Percentiles rank a stretch among this genome's conserved stretches.
Evolutionary conservation across 2,329 filamentous ascomycete genomes (phyloP).

Genomic region (Diaporthe ilicicola): DNA sequence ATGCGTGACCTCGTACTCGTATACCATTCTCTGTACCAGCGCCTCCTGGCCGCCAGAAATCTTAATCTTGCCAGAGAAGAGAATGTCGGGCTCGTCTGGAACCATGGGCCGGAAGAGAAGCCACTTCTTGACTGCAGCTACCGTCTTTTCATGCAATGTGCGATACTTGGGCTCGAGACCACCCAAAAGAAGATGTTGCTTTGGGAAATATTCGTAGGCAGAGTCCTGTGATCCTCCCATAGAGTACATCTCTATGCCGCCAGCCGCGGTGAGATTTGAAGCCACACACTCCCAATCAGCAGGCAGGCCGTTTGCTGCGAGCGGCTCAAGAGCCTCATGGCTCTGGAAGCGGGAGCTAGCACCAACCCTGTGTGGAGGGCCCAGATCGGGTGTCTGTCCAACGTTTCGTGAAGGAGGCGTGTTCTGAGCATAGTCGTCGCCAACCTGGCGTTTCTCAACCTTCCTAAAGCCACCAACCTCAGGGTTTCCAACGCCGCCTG

Average conservation of each 20-base stretch:
- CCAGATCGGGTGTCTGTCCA: neutral
- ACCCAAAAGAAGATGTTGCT: conserved; percentile 77
- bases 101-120: conserved; percentile 83
- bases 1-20: conserved; percentile 68
- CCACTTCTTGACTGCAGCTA: conserved; percentile 74
- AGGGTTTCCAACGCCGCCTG: conserved; percentile 38
- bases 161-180: conserved; percentile 77
- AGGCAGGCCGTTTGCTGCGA: conserved; percentile 45
- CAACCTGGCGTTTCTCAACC: conserved; percentile 19
- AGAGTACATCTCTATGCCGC: conserved; percentile 58
- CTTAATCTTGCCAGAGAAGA: conserved; percentile 73
- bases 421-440: neutral
- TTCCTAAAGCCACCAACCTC: conserved; percentile 34
- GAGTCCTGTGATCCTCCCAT: conserved; percentile 75
- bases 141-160: conserved; percentile 74
- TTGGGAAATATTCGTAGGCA: conserved; percentile 78
- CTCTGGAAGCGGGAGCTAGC: conserved; percentile 1
- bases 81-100: conserved; percentile 70
- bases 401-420: neutral
- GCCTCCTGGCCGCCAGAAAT: conserved; percentile 53
- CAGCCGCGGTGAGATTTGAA: conserved; percentile 64
- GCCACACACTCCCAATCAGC: conserved; percentile 60
- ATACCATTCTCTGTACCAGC: conserved; percentile 41
- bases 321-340: conserved; percentile 35
- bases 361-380: neutral